A percentile compares a stretch with the other conserved stretches of the same genome.
Evolutionary conservation across 352 stramenopile genomes (phyloP).

Genomic region (Pilasporangium apinafurcum): DNA sequence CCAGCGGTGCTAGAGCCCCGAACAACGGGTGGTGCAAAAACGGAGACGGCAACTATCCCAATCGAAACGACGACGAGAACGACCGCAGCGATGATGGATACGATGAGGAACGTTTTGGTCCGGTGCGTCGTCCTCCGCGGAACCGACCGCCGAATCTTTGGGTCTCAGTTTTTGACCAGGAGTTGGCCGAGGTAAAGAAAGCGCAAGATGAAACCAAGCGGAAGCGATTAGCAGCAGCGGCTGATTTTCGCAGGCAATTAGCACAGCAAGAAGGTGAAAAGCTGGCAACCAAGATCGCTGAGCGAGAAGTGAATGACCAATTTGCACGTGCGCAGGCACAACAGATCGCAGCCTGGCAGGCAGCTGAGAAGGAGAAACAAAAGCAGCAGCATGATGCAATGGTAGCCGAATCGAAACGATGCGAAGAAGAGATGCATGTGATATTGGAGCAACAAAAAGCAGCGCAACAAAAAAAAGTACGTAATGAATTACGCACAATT

Average conservation of each 20-base stretch:
- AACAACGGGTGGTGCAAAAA: too few species aligned
- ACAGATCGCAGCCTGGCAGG: constrained; percentile 36
- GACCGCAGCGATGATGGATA: constrained; percentile 26
- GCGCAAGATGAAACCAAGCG: constrained; percentile 38
- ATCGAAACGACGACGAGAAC: neutral
- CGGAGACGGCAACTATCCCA: neutral
- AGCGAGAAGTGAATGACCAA: constrained; percentile 22
- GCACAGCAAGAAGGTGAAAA: constrained; percentile 39
- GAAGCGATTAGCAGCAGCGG: constrained; percentile 25
- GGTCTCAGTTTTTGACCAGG: constrained; percentile 53
- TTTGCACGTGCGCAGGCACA: constrained; percentile 28
- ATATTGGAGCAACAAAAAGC: constrained; percentile 26
- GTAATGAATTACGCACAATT: constrained; percentile 33
- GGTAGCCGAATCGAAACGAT: constrained; percentile 29
- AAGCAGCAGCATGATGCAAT: constrained; percentile 18
- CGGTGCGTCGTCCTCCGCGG: constrained; percentile 35
- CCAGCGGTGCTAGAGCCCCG: too few species aligned
- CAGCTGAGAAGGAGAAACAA: constrained; percentile 27
- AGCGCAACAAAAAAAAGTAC: constrained; percentile 27
- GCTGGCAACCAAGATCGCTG: constrained; percentile 11
- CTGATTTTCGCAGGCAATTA: constrained; percentile 30
- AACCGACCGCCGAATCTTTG: constrained; percentile 47
- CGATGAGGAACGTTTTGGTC: constrained; percentile 52
- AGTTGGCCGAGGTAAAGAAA: constrained; percentile 44
- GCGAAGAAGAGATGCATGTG: constrained; percentile 31